Evolutionary conservation across 2,329 filamentous ascomycete species (phyloP), one percentile per base, ranked within the genome.

Genomic region (Sporothrix pseudoabietina): DNA sequence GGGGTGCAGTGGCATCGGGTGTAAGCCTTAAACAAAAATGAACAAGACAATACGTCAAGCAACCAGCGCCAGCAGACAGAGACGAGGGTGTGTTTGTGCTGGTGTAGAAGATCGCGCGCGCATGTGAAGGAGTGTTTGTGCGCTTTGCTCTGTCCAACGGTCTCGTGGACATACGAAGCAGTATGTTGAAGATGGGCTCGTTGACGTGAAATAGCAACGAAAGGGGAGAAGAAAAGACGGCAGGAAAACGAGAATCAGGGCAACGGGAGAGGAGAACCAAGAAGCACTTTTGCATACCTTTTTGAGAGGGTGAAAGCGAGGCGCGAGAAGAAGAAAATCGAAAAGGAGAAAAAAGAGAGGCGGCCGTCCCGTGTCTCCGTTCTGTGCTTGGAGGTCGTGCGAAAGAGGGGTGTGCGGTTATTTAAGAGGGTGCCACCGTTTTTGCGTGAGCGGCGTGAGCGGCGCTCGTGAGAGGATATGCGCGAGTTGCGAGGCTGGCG

Each of bases 61-160:
- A 41, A 1, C 26, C 65, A 70, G 68, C 32, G 35, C 52, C 55
- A 49, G 6, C 14, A 39, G 22, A 9, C 12, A 55, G 16, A 44
- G 6, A 52, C 7, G 16, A 71, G 32, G 26, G 39, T 30, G 55
- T 65, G 59, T 68, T 54, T 32, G 35, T 70, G 59, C 49, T 44
- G 57, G 16, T 59, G 68, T 39, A 65, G 68, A 5, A 26, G 71
- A 55, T 73, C 55, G 71, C 63, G 71, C 71, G 71, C 65, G 14
- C 63, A 69, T 69, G 65, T 71, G 63, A 72, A 63, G n/a, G 22
- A 39, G 57, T 59, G 49, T 52, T 71, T 30, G 68, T 73, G 72
- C 57, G 72, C 26, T n/a, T 69, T 30, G 47, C 35, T 49, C 72
- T 57, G 47, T 30, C 57, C 61, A 54, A 22, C 44, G 47, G 47